phyloP scores from a whole-genome alignment of 2,329 filamentous ascomycete species.

The Beauveria caledonica region DNA sequence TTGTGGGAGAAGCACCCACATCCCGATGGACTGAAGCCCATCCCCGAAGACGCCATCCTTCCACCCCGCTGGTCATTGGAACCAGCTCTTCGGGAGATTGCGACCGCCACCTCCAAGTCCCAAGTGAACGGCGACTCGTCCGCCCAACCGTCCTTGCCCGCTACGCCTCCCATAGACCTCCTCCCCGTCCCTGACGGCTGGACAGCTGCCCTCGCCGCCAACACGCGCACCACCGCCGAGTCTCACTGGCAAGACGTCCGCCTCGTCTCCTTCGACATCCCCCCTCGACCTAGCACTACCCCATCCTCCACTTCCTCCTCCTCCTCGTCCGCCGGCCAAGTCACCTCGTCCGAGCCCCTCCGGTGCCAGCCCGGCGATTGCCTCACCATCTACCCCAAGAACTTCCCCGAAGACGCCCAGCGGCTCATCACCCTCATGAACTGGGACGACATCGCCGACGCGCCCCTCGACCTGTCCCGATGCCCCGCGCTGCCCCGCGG shows the following conservation, averaged over 20 bases:
- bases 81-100: conserved; percentile 17
- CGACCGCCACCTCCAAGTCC: not conserved
- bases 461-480: conserved; percentile 45
- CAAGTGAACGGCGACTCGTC: conserved; percentile 11
- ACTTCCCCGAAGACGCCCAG: conserved; percentile 74
- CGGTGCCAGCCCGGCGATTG: conserved; percentile 65
- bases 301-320: not conserved
- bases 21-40: conserved; percentile 55
- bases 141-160: conserved; percentile 10
- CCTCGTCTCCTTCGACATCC: conserved; percentile 54
- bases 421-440: conserved; percentile 68
- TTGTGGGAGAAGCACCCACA: conserved; percentile 63
- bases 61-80: conserved; percentile 56
- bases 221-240: conserved; percentile 63
- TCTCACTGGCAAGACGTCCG: conserved; percentile 93
- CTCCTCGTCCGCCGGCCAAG: not conserved
- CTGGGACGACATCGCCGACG: conserved; percentile 69
- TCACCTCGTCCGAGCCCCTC: conserved; percentile 16
- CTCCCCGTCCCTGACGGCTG: conserved; percentile 52
- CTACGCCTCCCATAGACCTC: conserved; percentile 22
- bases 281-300: conserved; percentile 12
- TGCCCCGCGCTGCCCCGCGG: conserved; percentile 25
- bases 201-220: conserved; percentile 52
- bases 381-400: conserved; percentile 77
- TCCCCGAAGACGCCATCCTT: conserved; percentile 65